These are phyloP conservation scores for Cordia subcordata DNA, from an alignment of 257 asterid genomes.

Conservation along the genomic window DNA sequence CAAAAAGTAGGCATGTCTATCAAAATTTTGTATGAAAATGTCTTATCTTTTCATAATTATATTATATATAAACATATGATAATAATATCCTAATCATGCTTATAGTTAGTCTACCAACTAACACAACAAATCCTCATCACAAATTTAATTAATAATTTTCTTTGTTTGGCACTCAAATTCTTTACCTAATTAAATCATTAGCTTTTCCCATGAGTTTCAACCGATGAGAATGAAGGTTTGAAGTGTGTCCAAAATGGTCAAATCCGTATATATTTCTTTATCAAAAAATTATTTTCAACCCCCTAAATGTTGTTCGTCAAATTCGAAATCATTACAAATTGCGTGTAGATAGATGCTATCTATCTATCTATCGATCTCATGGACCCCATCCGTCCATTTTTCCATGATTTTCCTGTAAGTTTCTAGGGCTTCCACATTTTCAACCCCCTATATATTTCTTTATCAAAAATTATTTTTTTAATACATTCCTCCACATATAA, in stretches of 20 bases:
- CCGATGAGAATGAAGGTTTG: slow-evolving; percentile 15
- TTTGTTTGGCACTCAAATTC: slow-evolving; percentile 6
- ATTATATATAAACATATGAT: no score
- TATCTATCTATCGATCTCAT: not conserved
- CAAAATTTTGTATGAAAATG: no score
- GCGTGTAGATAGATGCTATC: slow-evolving; percentile 18
- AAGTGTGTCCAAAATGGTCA: slow-evolving; percentile 15
- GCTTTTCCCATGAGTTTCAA: slow-evolving; percentile 14
- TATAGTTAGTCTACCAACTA: slow-evolving; percentile 14
- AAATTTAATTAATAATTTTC: not conserved
- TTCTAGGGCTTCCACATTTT: no score
- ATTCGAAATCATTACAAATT: slow-evolving; percentile 16
- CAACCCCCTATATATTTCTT: no score
- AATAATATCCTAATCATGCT: slow-evolving; percentile 1
- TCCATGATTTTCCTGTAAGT: no score
- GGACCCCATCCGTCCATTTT: not conserved
- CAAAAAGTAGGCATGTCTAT: not conserved
- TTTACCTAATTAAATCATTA: slow-evolving; percentile 12
- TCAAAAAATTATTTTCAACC: slow-evolving; percentile 4
- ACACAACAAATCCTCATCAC: slow-evolving; percentile 4
- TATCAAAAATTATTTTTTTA: no score
- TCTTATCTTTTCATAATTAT: no score
- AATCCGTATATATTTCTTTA: not conserved
- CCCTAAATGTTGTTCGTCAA: slow-evolving; percentile 7
- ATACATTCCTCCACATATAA: no score